Percentiles rank a stretch among this genome's conserved stretches.
These are phyloP conservation scores for Fragaria iinumae DNA, from an alignment of 306 rosid species.

Conservation along the genomic window DNA sequence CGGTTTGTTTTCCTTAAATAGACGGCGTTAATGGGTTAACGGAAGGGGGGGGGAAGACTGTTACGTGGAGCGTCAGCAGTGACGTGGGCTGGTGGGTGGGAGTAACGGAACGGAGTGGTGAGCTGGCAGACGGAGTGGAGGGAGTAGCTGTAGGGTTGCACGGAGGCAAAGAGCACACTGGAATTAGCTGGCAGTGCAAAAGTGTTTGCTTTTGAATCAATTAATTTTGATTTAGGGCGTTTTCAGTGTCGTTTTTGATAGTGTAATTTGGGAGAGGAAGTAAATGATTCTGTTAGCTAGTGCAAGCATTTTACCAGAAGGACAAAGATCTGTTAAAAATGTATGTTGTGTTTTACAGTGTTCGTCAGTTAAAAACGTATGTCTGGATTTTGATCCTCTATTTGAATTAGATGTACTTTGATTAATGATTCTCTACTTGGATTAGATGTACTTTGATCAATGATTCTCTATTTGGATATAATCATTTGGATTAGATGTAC, in stretches of 20 bases:
- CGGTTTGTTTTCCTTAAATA: not conserved
- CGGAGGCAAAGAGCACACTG: constrained; percentile 20
- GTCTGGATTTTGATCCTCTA: no score
- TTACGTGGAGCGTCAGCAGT: constrained; percentile 27
- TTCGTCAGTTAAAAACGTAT: no score
- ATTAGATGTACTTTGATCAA: no score
- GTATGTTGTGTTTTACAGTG: not conserved
- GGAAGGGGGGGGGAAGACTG: not conserved
- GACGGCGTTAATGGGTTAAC: constrained; percentile 35
- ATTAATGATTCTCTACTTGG: no score
- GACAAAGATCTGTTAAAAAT: not conserved
- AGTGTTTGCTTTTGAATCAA: not conserved
- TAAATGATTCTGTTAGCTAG: not conserved
- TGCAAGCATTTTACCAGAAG: not conserved
- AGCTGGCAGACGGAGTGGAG: constrained; percentile 38
- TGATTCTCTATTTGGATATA: no score
- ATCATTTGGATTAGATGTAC: not conserved
- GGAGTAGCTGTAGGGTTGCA: constrained; percentile 19
- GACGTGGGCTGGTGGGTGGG: constrained; percentile 23
- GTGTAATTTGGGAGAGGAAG: not conserved
- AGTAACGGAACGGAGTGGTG: constrained; percentile 25
- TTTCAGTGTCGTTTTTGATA: not conserved
- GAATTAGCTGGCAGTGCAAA: constrained; percentile 27
- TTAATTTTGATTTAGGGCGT: not conserved
- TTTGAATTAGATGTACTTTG: no score